Percentiles rank a stretch among this genome's conserved stretches.
Conservation (phyloP, 306 rosid genomes). For the Prunus davidiana region DNA sequence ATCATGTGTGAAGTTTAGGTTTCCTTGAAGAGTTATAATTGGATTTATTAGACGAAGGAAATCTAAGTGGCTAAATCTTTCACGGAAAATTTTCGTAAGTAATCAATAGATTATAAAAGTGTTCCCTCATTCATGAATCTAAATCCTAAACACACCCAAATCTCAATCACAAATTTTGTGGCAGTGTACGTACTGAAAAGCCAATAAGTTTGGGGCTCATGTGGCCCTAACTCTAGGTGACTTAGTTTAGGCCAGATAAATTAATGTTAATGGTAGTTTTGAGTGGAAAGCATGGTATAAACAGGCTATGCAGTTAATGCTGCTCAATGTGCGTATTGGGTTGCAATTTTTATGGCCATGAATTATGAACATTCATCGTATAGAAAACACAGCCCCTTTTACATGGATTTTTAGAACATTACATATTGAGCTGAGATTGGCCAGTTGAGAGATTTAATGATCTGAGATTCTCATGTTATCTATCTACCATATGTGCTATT, state of each 20-base stretch:
- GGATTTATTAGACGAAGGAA: too few relatives aligned
- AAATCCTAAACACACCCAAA: background rate
- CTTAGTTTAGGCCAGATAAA: background rate
- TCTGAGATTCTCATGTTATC: background rate
- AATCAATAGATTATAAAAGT: background rate
- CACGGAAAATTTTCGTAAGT: background rate
- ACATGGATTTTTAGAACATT: background rate
- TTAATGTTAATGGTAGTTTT: background rate
- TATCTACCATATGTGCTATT: background rate
- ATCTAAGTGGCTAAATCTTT: too few relatives aligned
- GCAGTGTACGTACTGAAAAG: background rate
- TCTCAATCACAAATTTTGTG: background rate
- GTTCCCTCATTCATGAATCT: background rate
- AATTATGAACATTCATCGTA: too few relatives aligned
- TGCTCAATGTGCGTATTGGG: background rate
- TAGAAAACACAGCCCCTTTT: too few relatives aligned
- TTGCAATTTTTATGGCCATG: background rate
- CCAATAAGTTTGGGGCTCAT: background rate
- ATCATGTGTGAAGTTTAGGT: too few relatives aligned
- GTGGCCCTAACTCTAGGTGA: too few relatives aligned
- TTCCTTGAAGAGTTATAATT: too few relatives aligned
- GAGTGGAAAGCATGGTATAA: background rate
- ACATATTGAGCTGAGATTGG: background rate
- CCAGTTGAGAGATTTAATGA: background rate
- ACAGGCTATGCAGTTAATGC: background rate